Evolutionary conservation across 139 green algal genomes (phyloP).

Genomic region (Yamagishiella unicocca): DNA sequence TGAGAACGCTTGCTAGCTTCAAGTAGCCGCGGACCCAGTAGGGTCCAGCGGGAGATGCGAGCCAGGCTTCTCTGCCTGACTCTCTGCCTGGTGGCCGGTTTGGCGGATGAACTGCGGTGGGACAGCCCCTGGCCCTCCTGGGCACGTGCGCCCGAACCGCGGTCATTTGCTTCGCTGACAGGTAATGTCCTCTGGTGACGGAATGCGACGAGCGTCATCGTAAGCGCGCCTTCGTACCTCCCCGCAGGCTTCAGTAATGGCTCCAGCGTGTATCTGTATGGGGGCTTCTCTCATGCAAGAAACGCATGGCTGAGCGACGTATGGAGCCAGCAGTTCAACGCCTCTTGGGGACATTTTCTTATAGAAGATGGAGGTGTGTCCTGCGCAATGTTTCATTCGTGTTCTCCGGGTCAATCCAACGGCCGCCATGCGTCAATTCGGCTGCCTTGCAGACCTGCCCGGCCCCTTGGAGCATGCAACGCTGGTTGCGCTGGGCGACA

Average conservation of each 20-base stretch:
- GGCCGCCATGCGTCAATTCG: no score
- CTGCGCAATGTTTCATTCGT: no score
- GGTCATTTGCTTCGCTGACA: constrained; percentile 5
- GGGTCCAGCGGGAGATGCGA: constrained; percentile 5
- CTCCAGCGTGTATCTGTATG: neutral
- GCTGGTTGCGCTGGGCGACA: neutral
- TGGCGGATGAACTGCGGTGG: neutral
- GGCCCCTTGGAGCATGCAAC: neutral
- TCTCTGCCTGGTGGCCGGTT: neutral
- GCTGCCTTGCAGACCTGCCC: neutral
- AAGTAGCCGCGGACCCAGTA: neutral
- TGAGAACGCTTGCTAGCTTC: no score
- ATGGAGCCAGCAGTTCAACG: neutral
- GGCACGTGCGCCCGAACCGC: neutral
- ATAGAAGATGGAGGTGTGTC: no score
- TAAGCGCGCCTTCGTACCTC: no score
- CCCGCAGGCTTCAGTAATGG: neutral
- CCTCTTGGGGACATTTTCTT: no score
- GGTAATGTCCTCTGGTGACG: neutral
- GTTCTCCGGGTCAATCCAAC: no score
- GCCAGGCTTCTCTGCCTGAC: neutral
- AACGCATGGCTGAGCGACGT: constrained; percentile 11
- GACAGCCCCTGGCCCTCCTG: neutral
- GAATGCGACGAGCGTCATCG: no score
- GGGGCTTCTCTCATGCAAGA: constrained; percentile 28